Evolutionary conservation across 768 basidiomycete genomes (phyloP).

Genomic region (Phylloporus rhodoxanthus): DNA sequence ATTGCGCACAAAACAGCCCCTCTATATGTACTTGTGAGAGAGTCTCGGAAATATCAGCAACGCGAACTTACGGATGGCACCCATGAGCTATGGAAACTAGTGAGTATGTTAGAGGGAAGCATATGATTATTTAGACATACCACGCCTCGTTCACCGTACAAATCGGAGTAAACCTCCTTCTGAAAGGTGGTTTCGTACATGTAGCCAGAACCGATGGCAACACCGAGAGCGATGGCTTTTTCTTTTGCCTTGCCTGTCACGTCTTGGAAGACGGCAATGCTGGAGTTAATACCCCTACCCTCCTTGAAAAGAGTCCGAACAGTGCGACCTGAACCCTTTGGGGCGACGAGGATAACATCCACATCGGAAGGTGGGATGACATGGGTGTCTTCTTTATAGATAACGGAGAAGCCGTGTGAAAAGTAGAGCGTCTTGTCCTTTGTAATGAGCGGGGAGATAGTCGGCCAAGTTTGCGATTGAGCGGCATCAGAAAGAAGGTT

Average conservation of each 20-base stretch:
- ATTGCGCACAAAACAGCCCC: slow-evolving; percentile 98
- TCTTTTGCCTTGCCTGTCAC: slow-evolving; percentile 97
- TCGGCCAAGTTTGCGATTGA: slow-evolving; percentile 94
- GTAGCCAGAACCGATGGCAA: slow-evolving; percentile 95
- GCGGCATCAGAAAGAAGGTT: slow-evolving; percentile 98
- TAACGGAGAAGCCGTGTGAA: slow-evolving; percentile 98
- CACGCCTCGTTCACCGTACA: slow-evolving; percentile 99
- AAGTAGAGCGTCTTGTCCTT: slow-evolving; percentile 99
- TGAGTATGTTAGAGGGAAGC: slow-evolving; percentile 4
- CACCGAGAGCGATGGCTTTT: slow-evolving; percentile 91
- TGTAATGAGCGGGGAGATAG: slow-evolving; percentile 89
- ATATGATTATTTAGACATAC: slow-evolving; percentile 44
- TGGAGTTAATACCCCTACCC: slow-evolving; percentile 96
- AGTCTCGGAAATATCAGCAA: background rate
- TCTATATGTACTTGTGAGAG: slow-evolving; percentile 39
- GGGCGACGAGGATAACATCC: slow-evolving; percentile 98
- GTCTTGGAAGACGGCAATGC: slow-evolving; percentile 93
- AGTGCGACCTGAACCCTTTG: slow-evolving; percentile 97
- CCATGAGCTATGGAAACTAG: slow-evolving; percentile 67
- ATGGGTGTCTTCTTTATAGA: slow-evolving; percentile 95
- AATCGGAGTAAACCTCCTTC: slow-evolving; percentile 99
- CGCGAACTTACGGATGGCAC: slow-evolving; percentile 73
- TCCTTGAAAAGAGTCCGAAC: slow-evolving; percentile 99
- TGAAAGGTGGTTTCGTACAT: slow-evolving; percentile 98
- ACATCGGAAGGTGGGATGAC: slow-evolving; percentile 89